phyloP scores from a whole-genome alignment of 345 rosid genomes.

The Ceriops tagal region DNA sequence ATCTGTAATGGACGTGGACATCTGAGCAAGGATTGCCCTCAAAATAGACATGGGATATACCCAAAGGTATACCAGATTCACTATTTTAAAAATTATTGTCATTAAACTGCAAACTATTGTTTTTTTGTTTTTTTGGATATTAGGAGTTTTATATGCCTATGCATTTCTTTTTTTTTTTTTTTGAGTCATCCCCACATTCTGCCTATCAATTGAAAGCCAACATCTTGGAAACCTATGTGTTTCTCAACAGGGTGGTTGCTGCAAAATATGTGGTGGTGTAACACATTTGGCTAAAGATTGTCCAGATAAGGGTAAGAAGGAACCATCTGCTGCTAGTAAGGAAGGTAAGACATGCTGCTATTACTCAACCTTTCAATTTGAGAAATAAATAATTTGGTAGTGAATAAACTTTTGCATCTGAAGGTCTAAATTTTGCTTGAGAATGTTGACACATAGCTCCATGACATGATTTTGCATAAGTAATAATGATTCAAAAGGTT shows the following conservation, averaged over 20 bases:
- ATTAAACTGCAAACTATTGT: neutral
- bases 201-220: slow-evolving; percentile 6
- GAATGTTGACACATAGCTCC: neutral
- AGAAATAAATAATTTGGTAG: neutral
- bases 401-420: neutral
- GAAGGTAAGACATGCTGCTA: slow-evolving; percentile 32
- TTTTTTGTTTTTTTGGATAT: too few species aligned
- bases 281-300: slow-evolving; percentile 94
- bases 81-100: neutral
- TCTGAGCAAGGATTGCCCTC: slow-evolving; percentile 87
- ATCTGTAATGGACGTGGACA: slow-evolving; percentile 78
- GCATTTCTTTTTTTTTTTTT: neutral
- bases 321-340: slow-evolving; percentile 19
- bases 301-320: slow-evolving; percentile 57
- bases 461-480: too few species aligned
- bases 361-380: neutral
- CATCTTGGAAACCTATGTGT: slow-evolving; percentile 5
- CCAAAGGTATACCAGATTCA: slow-evolving; percentile 63
- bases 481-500: too few species aligned
- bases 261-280: slow-evolving; percentile 87
- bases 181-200: neutral
- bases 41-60: slow-evolving; percentile 78
- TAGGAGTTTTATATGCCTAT: neutral
- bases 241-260: slow-evolving; percentile 70
- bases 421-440: neutral